phyloP scores from a whole-genome alignment of 2,329 filamentous ascomycete species.

The Geosmithia flava region DNA sequence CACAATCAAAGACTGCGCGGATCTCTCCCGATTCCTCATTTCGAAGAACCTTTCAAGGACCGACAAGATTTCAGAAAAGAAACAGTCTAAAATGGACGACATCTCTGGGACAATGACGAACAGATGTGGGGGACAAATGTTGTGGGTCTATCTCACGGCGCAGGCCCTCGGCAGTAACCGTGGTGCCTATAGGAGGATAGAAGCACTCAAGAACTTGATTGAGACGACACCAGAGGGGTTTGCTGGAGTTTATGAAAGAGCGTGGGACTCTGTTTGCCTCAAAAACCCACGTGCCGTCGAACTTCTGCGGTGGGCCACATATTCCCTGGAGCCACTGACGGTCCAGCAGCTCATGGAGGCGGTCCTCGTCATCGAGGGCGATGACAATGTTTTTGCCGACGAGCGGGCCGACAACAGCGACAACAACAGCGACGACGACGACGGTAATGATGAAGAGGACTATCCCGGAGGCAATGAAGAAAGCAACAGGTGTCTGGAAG shows the following conservation, averaged over 20 bases:
- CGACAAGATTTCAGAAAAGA: conserved; percentile 8
- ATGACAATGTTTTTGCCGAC: neutral
- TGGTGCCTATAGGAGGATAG: conserved; percentile 6
- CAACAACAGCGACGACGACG: too few species aligned
- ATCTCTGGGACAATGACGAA: conserved; percentile 12
- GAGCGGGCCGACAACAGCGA: too few species aligned
- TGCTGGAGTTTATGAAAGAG: conserved; percentile 14
- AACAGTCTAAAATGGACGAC: conserved; percentile 1
- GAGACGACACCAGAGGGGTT: conserved; percentile 13
- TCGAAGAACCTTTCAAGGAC: conserved; percentile 13
- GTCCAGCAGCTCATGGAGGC: conserved; percentile 12
- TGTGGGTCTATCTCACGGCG: conserved; percentile 18
- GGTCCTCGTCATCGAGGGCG: conserved; percentile 4
- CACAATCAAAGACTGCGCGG: conserved; percentile 9
- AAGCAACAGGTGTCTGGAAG: too few species aligned
- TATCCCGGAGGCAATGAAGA: too few species aligned
- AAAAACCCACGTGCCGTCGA: conserved; percentile 9
- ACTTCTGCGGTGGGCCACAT: conserved; percentile 16
- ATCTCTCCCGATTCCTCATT: conserved; percentile 13
- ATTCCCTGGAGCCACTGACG: conserved; percentile 8
- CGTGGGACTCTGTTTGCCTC: conserved; percentile 13
- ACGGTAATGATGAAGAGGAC: too few species aligned
- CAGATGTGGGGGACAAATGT: conserved; percentile 18
- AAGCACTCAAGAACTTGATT: conserved; percentile 14
- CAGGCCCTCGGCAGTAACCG: conserved; percentile 10